A percentile compares a stretch with the other conserved stretches of the same genome.
These are phyloP conservation scores for Ricinus communis DNA, from an alignment of 345 rosid species.

Conservation along the genomic window DNA sequence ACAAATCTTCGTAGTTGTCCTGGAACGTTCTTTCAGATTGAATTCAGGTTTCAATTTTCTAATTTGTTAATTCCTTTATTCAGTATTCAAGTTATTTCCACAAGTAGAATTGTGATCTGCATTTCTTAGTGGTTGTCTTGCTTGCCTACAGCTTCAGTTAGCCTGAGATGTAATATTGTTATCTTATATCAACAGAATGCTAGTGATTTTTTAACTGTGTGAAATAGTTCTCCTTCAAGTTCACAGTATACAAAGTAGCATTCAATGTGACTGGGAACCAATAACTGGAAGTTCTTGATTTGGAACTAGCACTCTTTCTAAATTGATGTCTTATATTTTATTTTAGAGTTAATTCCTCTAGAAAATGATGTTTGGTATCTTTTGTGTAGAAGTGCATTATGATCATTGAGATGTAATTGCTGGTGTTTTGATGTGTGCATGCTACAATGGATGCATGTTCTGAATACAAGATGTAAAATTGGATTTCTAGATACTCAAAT, in stretches of 20 bases:
- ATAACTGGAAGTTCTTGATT: neutral
- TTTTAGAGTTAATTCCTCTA: neutral
- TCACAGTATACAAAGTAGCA: neutral
- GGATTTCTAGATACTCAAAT: neutral
- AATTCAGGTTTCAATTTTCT: constrained; percentile 42
- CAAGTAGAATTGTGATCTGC: neutral
- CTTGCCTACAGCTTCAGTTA: neutral
- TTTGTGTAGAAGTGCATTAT: neutral
- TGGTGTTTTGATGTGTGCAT: neutral
- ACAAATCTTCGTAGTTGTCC: constrained; percentile 46
- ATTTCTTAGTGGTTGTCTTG: constrained; percentile 1
- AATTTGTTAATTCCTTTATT: neutral
- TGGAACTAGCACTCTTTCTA: neutral
- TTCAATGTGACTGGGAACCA: neutral
- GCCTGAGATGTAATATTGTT: neutral
- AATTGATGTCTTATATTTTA: neutral
- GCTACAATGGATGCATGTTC: neutral
- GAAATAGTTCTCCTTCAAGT: neutral
- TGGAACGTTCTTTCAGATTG: constrained; percentile 47
- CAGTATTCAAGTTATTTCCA: constrained; percentile 5
- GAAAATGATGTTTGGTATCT: neutral
- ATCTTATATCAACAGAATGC: neutral
- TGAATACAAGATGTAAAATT: neutral
- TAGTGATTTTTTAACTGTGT: neutral
- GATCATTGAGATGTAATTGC: too few species aligned